Percentiles rank a stretch among this genome's conserved stretches.
Evolutionary conservation across 495 filamentous ascomycete genomes (phyloP).

Genomic region (Friedmanniomyces endolithicus): DNA sequence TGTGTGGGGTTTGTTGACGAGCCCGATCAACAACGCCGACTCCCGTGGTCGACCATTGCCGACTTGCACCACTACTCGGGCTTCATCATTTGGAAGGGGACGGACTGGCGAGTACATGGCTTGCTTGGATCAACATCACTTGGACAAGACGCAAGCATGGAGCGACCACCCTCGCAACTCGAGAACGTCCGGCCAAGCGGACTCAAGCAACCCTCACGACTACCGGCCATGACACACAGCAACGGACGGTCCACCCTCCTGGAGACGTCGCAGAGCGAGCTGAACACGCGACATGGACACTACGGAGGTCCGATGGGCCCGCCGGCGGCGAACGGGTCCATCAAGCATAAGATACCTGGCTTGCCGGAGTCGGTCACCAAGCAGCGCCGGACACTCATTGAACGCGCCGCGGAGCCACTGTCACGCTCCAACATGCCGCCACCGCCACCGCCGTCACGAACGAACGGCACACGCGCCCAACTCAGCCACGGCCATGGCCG

Average conservation of each 20-base stretch:
- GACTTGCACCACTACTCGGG: not conserved
- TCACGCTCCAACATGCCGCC: constrained; percentile 13
- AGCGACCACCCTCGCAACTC: constrained; percentile 17
- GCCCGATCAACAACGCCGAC: too few species aligned
- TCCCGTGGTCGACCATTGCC: too few species aligned
- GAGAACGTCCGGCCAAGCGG: constrained; percentile 16
- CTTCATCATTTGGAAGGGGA: not conserved
- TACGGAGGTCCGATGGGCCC: constrained; percentile 4
- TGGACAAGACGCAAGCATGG: constrained; percentile 8
- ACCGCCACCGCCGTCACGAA: constrained; percentile 2
- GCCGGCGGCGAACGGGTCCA: not conserved
- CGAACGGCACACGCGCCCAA: constrained; percentile 30
- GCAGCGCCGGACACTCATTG: constrained; percentile 47
- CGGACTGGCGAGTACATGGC: not conserved
- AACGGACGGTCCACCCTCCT: not conserved
- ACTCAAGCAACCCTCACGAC: constrained; percentile 16
- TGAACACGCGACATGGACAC: constrained; percentile 8
- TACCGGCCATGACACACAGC: constrained; percentile 9
- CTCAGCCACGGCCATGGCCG: not conserved
- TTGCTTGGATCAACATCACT: not conserved
- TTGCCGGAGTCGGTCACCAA: constrained; percentile 33
- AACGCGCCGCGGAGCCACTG: constrained; percentile 42
- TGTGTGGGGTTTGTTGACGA: too few species aligned
- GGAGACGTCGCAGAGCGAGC: constrained; percentile 19
- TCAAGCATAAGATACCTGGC: constrained; percentile 30